These are phyloP conservation scores for Strigomonas culicis DNA, from an alignment of 208 protist species.

Conservation along the genomic window DNA sequence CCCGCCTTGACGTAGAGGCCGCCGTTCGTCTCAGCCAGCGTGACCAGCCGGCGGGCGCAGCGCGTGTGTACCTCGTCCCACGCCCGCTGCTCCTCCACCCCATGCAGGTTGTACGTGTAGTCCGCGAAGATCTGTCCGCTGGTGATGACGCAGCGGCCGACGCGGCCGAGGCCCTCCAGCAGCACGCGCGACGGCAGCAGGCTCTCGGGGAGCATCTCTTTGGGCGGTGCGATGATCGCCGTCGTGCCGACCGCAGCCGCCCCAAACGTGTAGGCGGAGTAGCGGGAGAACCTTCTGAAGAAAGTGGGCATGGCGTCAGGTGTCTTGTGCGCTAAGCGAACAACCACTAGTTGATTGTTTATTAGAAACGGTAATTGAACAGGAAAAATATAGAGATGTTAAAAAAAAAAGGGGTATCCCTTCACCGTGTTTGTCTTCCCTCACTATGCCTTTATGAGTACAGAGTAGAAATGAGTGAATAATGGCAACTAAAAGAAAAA, in stretches of 20 bases:
- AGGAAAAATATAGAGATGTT: neutral
- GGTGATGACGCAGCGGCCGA: conserved; percentile 65
- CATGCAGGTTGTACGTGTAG: conserved; percentile 60
- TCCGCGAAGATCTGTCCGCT: conserved; percentile 63
- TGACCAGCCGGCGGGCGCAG: conserved; percentile 69
- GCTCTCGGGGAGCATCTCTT: conserved; percentile 50
- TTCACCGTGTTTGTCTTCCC: too few species aligned
- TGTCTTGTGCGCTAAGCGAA: neutral
- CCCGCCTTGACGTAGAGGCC: conserved; percentile 95
- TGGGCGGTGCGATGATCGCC: conserved; percentile 53
- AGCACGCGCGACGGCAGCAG: conserved; percentile 73
- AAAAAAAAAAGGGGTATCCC: too few species aligned
- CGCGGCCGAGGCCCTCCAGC: conserved; percentile 74
- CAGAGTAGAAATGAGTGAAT: too few species aligned
- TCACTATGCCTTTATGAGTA: too few species aligned
- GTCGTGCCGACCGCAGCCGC: conserved; percentile 22
- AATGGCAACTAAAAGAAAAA: too few species aligned
- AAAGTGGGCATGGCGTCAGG: neutral
- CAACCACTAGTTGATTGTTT: neutral
- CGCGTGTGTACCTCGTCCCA: conserved; percentile 78
- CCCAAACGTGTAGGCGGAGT: conserved; percentile 18
- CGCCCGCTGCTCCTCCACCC: conserved; percentile 38
- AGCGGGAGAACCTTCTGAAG: conserved; percentile 19
- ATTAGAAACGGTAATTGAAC: neutral
- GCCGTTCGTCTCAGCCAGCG: conserved; percentile 80